A percentile compares a stretch with the other conserved stretches of the same genome.
Conservation (phyloP, 1,284 basidiomycete genomes). For the Rhizoctonia solani region DNA sequence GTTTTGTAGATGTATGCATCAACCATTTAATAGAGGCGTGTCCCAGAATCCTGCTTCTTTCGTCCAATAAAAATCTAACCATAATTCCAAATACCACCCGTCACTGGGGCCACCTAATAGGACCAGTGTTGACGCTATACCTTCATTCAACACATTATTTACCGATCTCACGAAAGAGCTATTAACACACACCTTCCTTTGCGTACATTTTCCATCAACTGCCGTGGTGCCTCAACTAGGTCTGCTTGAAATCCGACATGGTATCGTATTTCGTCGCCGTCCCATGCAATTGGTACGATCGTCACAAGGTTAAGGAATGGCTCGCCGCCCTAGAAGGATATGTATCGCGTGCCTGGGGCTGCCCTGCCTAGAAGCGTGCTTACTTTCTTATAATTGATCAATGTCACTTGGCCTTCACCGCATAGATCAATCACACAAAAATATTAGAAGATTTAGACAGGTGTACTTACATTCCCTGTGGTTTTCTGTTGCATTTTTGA, state of each 20-base stretch:
- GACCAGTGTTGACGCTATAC: conserved; percentile 12
- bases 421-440: no score
- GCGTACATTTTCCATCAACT: conserved; percentile 31
- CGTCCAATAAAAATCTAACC: no score
- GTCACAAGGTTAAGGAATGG: conserved; percentile 31
- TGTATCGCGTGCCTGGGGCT: not conserved
- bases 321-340: conserved; percentile 1
- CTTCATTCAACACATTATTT: not conserved
- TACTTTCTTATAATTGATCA: conserved; percentile 32
- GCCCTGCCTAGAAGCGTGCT: not conserved
- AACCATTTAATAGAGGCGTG: no score
- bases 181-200: conserved; percentile 16
- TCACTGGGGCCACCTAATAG: conserved; percentile 2
- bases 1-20: no score
- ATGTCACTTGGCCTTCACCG: conserved; percentile 18
- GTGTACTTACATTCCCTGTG: conserved; percentile 17
- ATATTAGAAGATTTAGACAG: not conserved
- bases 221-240: conserved; percentile 26
- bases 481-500: conserved; percentile 13
- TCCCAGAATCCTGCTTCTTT: no score
- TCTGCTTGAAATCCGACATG: conserved; percentile 32
- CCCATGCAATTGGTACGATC: conserved; percentile 29
- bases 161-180: not conserved
- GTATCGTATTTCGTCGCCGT: conserved; percentile 16
- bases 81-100: not conserved